Conservation (phyloP, 257 asterid species). For the Plectranthus barbatus region DNA sequence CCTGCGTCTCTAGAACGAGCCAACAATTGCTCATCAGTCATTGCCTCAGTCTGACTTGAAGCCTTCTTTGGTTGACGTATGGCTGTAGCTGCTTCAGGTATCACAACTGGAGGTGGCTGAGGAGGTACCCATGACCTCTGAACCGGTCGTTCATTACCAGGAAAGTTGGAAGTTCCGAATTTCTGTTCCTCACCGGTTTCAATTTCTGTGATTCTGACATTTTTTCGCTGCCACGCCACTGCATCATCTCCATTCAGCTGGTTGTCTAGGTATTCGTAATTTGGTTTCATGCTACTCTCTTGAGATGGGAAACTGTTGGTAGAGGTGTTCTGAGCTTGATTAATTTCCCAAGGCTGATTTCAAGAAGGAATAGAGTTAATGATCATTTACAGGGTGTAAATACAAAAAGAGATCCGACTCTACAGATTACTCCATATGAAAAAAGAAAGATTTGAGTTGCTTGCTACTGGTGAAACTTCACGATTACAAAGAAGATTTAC, state of each 20-base stretch:
- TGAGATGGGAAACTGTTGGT: conserved; percentile 33
- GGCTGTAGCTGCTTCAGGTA: conserved; percentile 93
- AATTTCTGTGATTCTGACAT: conserved; percentile 53
- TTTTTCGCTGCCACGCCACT: conserved; percentile 50
- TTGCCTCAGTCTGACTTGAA: conserved; percentile 30
- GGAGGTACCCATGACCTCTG: conserved; percentile 94
- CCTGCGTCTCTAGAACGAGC: conserved; percentile 39
- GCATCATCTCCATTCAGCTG: conserved; percentile 41
- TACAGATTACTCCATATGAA: not conserved
- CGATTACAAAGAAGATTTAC: no score
- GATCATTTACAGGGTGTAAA: not conserved
- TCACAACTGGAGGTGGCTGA: conserved; percentile 86
- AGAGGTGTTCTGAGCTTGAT: conserved; percentile 39
- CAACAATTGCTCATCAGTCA: conserved; percentile 54
- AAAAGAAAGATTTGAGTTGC: not conserved
- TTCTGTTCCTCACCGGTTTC: conserved; percentile 40
- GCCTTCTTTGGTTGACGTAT: conserved; percentile 88
- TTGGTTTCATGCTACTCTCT: conserved; percentile 29
- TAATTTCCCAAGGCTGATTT: conserved; percentile 87
- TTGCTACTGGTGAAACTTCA: no score
- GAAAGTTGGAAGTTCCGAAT: conserved; percentile 24
- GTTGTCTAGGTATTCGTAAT: conserved; percentile 28
- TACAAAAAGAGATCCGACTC: not conserved
- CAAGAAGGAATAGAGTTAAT: conserved; percentile 16
- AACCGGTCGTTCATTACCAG: conserved; percentile 30